phyloP scores from a whole-genome alignment of 2,329 filamentous ascomycete genomes.

The Cercospora brassicicola region DNA sequence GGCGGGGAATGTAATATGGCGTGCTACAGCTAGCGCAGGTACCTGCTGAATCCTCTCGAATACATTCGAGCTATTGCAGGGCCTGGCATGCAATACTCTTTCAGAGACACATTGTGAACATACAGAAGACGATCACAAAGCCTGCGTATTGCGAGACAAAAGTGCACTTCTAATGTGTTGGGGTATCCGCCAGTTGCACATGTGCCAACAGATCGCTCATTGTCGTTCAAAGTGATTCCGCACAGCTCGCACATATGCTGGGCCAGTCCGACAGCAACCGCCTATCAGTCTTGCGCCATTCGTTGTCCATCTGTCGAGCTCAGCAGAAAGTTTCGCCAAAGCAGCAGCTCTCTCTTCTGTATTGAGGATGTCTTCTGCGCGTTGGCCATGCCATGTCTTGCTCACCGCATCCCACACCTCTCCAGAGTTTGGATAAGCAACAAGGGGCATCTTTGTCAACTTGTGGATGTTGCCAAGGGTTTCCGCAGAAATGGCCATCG shows the following conservation, averaged over 20 bases:
- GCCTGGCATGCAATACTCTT: not conserved
- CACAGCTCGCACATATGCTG: constrained; percentile 29
- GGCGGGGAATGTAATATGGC: constrained; percentile 14
- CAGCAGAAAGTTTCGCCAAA: constrained; percentile 12
- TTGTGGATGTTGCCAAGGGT: constrained; percentile 39
- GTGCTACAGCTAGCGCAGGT: constrained; percentile 15
- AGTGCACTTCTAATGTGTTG: not conserved
- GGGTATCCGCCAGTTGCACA: not conserved
- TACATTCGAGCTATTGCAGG: not conserved
- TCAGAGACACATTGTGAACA: not conserved
- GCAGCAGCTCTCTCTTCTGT: constrained; percentile 29
- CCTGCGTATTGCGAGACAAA: not conserved
- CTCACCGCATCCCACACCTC: constrained; percentile 48
- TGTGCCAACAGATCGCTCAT: not conserved
- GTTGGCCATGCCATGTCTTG: constrained; percentile 38
- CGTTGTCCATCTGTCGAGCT: constrained; percentile 34
- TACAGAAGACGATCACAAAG: not conserved
- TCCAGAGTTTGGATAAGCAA: constrained; percentile 50
- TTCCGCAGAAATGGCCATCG: constrained; percentile 38
- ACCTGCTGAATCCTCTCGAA: not conserved
- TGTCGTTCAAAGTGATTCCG: constrained; percentile 6
- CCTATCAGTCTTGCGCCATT: constrained; percentile 47
- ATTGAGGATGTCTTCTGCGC: constrained; percentile 31
- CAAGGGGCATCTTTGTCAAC: constrained; percentile 39
- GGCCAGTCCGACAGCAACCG: constrained; percentile 51